Base-by-base conservation (phyloP, 2,329 filamentous ascomycete species). In the Colletotrichum viniferum region DNA sequence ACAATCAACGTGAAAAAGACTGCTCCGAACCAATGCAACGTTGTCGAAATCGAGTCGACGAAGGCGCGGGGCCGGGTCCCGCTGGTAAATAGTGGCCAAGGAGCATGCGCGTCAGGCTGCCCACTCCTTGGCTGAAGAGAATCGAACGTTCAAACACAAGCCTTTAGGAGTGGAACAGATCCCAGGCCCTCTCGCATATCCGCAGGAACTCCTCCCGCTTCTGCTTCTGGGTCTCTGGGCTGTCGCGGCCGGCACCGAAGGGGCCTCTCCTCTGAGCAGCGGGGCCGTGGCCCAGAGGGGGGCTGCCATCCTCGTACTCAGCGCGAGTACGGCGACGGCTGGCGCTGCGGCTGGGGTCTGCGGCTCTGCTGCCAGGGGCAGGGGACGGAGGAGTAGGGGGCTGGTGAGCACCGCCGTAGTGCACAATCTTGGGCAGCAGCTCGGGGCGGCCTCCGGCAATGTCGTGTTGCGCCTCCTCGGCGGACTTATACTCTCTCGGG, bases 171-270 rank as follows among this genome's bases (percentile, higher is more conserved):
- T 98, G 97, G 85, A 98, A 98, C 32, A 99, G 86, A 86, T 99
- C 97, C 97, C 97, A 99, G 10, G 97, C 97, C 81, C 95, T 90
- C 79, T 95, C 92, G 83, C 96, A 98, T 65, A 98, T 87, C 71
- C 91, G 88, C 78, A 99, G 87, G 82, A 99, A 99, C 83, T 98
- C 95, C 58, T 98, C 96, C 82, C 96, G 96, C 91, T 98, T 98
- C 81, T 91, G 93, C 79, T 92, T 90, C 83, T 95, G 93, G 7
- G 93, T 95, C 79, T 97, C 96, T 9, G 95, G 95, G 78, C 92
- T 96, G 81, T 97, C 96, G 76, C 95, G 89, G 48, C 94, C 95
- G 71, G 94, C 94, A 43, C 94, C 94, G 80, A 97, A 97, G 2
- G 94, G 94, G 9, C 94, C 93, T 71, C 90, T 86, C 76, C 91